Base-by-base conservation (phyloP, 768 basidiomycete genomes). In the Pisolithus marmoratus region DNA sequence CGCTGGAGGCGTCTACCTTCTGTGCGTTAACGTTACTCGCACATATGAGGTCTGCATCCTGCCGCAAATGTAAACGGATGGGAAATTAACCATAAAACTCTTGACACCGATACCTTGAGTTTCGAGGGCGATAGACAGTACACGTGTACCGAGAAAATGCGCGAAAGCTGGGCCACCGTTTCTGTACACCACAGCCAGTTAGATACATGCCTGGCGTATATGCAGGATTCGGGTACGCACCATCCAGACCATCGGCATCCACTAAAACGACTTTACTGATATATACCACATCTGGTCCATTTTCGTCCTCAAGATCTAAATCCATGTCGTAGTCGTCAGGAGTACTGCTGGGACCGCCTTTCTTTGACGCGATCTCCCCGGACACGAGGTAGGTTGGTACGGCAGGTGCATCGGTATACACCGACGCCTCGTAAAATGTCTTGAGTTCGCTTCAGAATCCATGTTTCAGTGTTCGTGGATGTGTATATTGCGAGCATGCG, bases 51-150 rank as follows among this genome's bases (percentile, higher is more conserved):
- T 65, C 71, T 6, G 71, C 67, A 51, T 80, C 80, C 80, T 80
- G 53, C 29, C n/a, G 15, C 20, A 23, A 20, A 20, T 4, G 23
- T 60, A 26, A 60, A 50, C 37, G 1, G 1, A 27, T 46, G 9
- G 6, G 22, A n/a, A 27, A n/a, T 14, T 2, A 7, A 8, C n/a
- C 14, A 48, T 34, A 26, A 24, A 11, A 29, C 29, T 12, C 1
- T 7, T 22, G 11, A 54, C 56, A 37, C 27, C 24, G 15, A 17
- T 42, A 71, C 83, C 49, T 62, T 83, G 37, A 90, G 63, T 4
- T 74, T 77, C 1, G 82, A 78, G 1, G 87, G 83, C 0, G 88
- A 82, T 27, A 92, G 62, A 60, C 85, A 81, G 64, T 92, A 91
- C 8, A 92, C 67, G 57, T 87, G 81, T 14, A 83, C 70, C 1